Conservation (phyloP, 192 early-diverging fungal genomes). For the Coemansia umbellata region DNA sequence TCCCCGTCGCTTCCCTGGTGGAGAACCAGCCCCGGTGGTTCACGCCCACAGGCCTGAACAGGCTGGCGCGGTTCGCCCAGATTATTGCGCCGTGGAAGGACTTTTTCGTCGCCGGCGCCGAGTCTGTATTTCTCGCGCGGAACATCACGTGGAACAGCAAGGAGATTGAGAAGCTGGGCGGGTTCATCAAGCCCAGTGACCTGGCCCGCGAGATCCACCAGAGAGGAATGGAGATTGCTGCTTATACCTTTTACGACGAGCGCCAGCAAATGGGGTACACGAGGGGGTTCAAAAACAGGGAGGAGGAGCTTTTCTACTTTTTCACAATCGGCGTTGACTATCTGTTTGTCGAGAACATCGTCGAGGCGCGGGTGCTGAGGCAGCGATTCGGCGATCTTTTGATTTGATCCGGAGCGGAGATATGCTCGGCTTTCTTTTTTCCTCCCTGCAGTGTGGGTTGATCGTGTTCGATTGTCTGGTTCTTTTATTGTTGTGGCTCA, state of each 20-base stretch:
- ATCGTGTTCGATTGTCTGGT: too few relatives aligned
- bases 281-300: conserved; percentile 3
- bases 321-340: conserved; percentile 41
- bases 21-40: conserved; percentile 34
- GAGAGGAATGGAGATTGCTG: conserved; percentile 32
- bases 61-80: conserved; percentile 16
- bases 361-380: conserved; percentile 15
- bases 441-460: too few relatives aligned
- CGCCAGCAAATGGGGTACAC: conserved; percentile 33
- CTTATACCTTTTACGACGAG: conserved; percentile 51
- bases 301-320: conserved; percentile 40
- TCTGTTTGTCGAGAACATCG: conserved; percentile 49
- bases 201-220: conserved; percentile 23
- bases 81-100: conserved; percentile 51
- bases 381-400: not conserved
- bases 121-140: conserved; percentile 8
- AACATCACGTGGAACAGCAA: conserved; percentile 34
- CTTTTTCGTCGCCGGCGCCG: conserved; percentile 38
- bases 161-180: conserved; percentile 35
- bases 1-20: conserved; percentile 27
- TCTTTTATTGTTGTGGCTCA: too few relatives aligned
- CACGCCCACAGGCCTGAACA: conserved; percentile 38
- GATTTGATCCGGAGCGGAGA: too few relatives aligned
- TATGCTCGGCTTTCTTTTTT: too few relatives aligned
- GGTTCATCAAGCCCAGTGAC: conserved; percentile 21